Base-by-base conservation (phyloP, 2,329 filamentous ascomycete genomes). In the Furcasterigmium sp. region DNA sequence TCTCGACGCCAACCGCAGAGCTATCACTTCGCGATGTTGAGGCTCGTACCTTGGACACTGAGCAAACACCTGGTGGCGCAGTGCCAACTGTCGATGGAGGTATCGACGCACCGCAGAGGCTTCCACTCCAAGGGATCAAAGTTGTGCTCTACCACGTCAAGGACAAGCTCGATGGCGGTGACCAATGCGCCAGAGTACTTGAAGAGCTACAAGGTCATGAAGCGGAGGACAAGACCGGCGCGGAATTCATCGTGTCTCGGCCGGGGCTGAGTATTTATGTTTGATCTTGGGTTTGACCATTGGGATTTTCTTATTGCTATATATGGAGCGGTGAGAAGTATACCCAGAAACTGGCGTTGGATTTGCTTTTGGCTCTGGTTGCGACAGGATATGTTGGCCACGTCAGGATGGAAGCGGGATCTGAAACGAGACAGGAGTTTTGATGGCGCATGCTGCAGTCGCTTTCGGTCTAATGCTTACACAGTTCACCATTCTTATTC, bases 141-240 rank as follows among this genome's bases (percentile, higher is more conserved):
- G 72, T 98, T 2, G 82, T 96, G 39, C 80, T 97, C 43, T 97
- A 97, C 29, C 93, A 98, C 59, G 79, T 97, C 56, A 98, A 98
- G 61, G 91, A 97, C 51, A 84, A 78, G 18, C 68, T 96, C 8
- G 90, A 95, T 58, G 87, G 81, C 0, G 78, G 79, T 68, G 38
- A 80, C 76, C 2, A 76, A 71, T 28, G 65, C 1, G 80, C 87
- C 4, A 74, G 66, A 2, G 95, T 97, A 28, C 55, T 93, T 18
- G 58, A 70, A 46, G 80, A 96, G 60, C 63, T 97, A 39, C 59
- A 66, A 15, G 78, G 80, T 20, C 73, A 87, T 46, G 87, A 91
- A 47, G 65, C 71, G 42, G 77, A 79, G 11, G 75, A 69, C 8
- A 74, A 76, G 37, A 62, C 95, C 38, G 91, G 91, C 0, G 94